These are phyloP conservation scores for Suillus alpinus DNA, from an alignment of 768 basidiomycete genomes.

Conservation along the genomic window DNA sequence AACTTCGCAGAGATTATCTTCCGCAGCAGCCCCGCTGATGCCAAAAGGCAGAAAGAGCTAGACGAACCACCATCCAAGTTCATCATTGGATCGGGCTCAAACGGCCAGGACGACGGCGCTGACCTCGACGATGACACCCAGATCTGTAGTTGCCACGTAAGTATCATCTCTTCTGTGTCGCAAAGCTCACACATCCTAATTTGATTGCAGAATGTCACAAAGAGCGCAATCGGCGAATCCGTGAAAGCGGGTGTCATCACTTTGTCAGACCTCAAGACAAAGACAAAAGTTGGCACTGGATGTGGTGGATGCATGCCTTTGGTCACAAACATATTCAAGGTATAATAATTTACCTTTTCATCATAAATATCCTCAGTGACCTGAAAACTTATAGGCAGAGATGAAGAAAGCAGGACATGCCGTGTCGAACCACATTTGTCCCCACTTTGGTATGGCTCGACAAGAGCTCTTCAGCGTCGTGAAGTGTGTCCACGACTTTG, in stretches of 20 bases:
- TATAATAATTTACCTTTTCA: conserved; percentile 4
- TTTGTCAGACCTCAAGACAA: conserved; percentile 54
- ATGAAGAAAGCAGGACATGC: conserved; percentile 65
- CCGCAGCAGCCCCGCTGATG: not conserved
- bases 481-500: conserved; percentile 29
- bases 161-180: conserved; percentile 8
- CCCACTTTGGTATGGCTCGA: conserved; percentile 63
- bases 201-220: conserved; percentile 53
- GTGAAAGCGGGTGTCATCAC: conserved; percentile 48
- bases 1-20: conserved; percentile 3
- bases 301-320: conserved; percentile 75
- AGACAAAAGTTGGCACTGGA: conserved; percentile 70
- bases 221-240: conserved; percentile 51
- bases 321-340: conserved; percentile 39
- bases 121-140: conserved; percentile 73
- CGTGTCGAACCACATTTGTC: conserved; percentile 58
- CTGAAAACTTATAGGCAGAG: conserved; percentile 43
- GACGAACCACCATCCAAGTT: conserved; percentile 65
- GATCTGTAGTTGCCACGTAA: conserved; percentile 66
- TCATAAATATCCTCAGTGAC: not conserved
- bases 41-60: conserved; percentile 51
- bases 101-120: conserved; percentile 54
- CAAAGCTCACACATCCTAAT: not conserved
- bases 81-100: conserved; percentile 53
- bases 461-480: conserved; percentile 66